Evolutionary conservation across 352 stramenopile genomes (phyloP).

Genomic region (Blastocystis sp.): DNA sequence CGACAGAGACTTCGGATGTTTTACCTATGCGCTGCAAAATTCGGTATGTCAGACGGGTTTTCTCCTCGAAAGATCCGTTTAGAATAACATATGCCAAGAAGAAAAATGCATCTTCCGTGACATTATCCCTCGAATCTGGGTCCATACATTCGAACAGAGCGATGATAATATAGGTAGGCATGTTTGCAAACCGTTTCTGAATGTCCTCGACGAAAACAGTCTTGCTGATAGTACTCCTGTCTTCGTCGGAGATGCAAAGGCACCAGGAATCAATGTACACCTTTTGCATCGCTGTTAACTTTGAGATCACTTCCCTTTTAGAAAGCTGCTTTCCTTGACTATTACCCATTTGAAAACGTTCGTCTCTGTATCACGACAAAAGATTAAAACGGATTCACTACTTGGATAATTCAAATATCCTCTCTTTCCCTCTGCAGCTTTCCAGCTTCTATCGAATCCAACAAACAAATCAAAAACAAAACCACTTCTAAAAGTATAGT

Average conservation of each 20-base stretch:
- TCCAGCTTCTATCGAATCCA: not conserved
- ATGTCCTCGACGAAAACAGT: conserved; percentile 40
- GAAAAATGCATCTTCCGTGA: conserved; percentile 51
- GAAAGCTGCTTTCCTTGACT: conserved; percentile 30
- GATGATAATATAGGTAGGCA: not conserved
- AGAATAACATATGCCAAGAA: conserved; percentile 43
- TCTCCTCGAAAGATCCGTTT: conserved; percentile 51
- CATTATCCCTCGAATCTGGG: conserved; percentile 6
- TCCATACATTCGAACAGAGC: conserved; percentile 45
- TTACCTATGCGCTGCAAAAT: conserved; percentile 47
- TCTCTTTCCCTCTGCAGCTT: not conserved
- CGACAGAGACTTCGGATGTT: conserved; percentile 4
- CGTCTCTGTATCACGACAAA: not conserved
- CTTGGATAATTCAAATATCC: not conserved
- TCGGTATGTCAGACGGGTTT: not conserved
- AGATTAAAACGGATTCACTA: not conserved
- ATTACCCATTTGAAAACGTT: conserved; percentile 30
- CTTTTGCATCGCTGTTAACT: conserved; percentile 8
- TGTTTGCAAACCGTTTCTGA: conserved; percentile 50
- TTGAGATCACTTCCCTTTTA: conserved; percentile 25
- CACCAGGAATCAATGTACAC: conserved; percentile 33
- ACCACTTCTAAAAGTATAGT: not conserved
- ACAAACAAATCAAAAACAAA: not conserved
- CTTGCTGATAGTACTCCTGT: not conserved
- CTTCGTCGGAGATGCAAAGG: not conserved